These are phyloP conservation scores for Cornus controversa DNA, from an alignment of 148 eudicot genomes.

Conservation along the genomic window DNA sequence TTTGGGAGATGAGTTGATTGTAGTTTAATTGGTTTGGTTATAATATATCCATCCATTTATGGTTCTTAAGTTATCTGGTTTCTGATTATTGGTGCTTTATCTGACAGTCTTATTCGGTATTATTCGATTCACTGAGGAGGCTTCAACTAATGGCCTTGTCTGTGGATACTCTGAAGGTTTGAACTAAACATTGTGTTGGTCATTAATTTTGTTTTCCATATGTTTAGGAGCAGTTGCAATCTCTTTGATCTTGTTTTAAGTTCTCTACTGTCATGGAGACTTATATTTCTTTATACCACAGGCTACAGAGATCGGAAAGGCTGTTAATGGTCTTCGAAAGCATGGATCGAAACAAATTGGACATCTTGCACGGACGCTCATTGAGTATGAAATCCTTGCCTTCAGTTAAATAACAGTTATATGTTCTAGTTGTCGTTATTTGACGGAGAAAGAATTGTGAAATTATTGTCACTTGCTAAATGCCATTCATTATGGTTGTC, in stretches of 20 bases:
- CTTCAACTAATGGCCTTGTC: slow-evolving; percentile 74
- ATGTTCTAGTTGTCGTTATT: background rate
- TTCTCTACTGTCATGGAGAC: background rate
- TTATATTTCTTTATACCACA: slow-evolving; percentile 32
- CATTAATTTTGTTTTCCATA: slow-evolving; percentile 7
- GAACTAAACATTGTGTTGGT: slow-evolving; percentile 20
- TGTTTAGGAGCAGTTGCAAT: slow-evolving; percentile 9
- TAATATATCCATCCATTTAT: background rate
- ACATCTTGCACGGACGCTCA: slow-evolving; percentile 52
- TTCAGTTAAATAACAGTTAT: slow-evolving; percentile 1
- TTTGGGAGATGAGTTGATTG: background rate
- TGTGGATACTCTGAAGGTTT: slow-evolving; percentile 73
- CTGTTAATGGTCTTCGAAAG: slow-evolving; percentile 64
- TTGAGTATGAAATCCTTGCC: slow-evolving; percentile 57
- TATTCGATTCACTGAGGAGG: slow-evolving; percentile 78
- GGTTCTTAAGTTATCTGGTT: background rate
- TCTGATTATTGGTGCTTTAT: slow-evolving; percentile 17
- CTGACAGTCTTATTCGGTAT: slow-evolving; percentile 63
- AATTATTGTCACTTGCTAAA: background rate
- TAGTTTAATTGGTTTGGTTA: background rate
- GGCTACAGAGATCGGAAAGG: slow-evolving; percentile 91
- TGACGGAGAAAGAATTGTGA: background rate
- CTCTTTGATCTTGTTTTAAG: background rate
- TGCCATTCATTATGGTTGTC: background rate
- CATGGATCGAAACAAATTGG: slow-evolving; percentile 62